phyloP scores from a whole-genome alignment of 495 filamentous ascomycete genomes.

The Penicillium cinerascens region DNA sequence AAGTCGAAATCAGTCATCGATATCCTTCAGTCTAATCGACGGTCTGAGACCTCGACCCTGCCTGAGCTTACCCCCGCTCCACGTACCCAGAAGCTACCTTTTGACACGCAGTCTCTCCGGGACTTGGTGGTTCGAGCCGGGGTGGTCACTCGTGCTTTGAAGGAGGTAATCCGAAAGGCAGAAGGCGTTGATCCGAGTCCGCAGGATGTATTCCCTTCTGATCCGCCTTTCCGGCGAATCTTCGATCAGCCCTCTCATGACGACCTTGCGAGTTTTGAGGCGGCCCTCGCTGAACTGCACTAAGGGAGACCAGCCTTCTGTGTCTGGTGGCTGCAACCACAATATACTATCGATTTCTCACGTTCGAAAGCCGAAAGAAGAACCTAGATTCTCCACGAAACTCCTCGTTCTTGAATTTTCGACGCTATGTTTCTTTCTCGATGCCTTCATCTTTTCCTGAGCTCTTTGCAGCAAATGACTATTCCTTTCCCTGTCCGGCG shows the following conservation, averaged over 20 bases:
- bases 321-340: background rate
- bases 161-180: slow-evolving; percentile 73
- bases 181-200: slow-evolving; percentile 68
- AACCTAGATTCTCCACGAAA: background rate
- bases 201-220: slow-evolving; percentile 28
- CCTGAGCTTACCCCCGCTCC: slow-evolving; percentile 36
- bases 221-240: slow-evolving; percentile 45
- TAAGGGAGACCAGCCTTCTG: slow-evolving; percentile 4
- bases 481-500: slow-evolving; percentile 2
- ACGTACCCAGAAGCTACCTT: slow-evolving; percentile 74
- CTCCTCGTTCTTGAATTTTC: background rate
- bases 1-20: slow-evolving; percentile 80
- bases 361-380: background rate
- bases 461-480: slow-evolving; percentile 4
- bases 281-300: slow-evolving; percentile 29
- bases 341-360: background rate
- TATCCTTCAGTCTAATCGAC: slow-evolving; percentile 68
- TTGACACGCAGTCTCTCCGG: slow-evolving; percentile 84
- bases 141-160: slow-evolving; percentile 66
- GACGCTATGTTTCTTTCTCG: background rate
- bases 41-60: slow-evolving; percentile 46
- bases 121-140: slow-evolving; percentile 83
- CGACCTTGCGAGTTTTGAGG: slow-evolving; percentile 30
- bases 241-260: slow-evolving; percentile 40
- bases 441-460: slow-evolving; percentile 2